Evolutionary conservation across 1,284 basidiomycete genomes (phyloP).

Genomic region (Schizophyllum amplum): DNA sequence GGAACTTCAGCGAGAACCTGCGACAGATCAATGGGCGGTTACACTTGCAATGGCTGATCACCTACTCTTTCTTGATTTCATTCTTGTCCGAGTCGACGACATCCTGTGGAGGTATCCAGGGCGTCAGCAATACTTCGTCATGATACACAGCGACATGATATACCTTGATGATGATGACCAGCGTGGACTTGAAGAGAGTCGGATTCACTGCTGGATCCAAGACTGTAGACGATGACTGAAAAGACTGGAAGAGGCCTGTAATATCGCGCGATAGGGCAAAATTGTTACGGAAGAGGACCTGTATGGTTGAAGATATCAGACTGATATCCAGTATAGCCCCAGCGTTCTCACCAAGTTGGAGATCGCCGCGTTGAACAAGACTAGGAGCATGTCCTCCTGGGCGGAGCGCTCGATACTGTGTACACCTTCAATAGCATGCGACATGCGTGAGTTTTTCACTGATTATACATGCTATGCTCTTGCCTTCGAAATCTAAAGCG

Average conservation of each 20-base stretch:
- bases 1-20: conserved; percentile 49
- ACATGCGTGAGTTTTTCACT: conserved; percentile 1
- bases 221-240: conserved; percentile 52
- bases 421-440: conserved; percentile 30
- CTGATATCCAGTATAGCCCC: not conserved
- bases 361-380: conserved; percentile 56
- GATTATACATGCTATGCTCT: not conserved
- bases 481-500: conserved; percentile 58
- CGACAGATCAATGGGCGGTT: not conserved
- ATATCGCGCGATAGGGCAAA: conserved; percentile 53
- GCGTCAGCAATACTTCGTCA: too few relatives aligned
- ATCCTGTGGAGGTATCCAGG: conserved; percentile 28
- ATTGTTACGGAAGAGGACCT: conserved; percentile 60
- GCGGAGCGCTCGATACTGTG: conserved; percentile 55
- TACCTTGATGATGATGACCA: conserved; percentile 59
- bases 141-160: conserved; percentile 8
- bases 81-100: conserved; percentile 48
- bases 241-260: conserved; percentile 52
- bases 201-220: conserved; percentile 51
- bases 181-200: conserved; percentile 51
- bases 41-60: not conserved
- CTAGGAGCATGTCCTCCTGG: conserved; percentile 55
- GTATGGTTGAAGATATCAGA: not conserved
- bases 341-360: conserved; percentile 42
- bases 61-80: conserved; percentile 50